Conservation (phyloP, 2,329 filamentous ascomycete species). For the Penicillium sp. region DNA sequence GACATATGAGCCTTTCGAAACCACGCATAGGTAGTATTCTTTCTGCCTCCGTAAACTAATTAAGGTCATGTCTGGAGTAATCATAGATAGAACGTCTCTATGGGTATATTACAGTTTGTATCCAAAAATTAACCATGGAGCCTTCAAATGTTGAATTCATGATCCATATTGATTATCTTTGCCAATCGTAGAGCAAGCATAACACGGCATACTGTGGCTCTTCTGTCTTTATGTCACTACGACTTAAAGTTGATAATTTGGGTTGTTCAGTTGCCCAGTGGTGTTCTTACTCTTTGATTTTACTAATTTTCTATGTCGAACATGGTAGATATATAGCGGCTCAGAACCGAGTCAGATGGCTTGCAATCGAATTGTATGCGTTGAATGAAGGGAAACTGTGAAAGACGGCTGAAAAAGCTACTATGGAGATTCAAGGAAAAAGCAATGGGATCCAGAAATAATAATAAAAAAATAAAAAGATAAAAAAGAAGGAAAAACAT, state of each 20-base stretch:
- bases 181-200: background rate
- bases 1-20: background rate
- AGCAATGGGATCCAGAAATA: background rate
- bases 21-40: background rate
- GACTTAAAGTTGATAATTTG: background rate
- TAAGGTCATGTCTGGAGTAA: background rate
- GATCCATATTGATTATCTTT: background rate
- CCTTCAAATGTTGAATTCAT: no score
- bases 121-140: background rate
- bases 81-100: background rate
- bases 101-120: background rate
- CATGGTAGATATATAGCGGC: background rate
- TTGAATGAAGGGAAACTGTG: background rate
- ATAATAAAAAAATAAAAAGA: no score
- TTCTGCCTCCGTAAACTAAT: no score
- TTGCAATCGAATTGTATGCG: background rate
- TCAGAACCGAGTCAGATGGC: background rate
- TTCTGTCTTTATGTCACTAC: background rate
- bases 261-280: background rate
- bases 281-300: no score
- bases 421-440: background rate
- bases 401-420: background rate
- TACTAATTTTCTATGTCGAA: no score
- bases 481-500: no score
- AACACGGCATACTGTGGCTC: no score